Conservation (phyloP, 768 basidiomycete species). For the Rhodotorula sphaerocarpa region DNA sequence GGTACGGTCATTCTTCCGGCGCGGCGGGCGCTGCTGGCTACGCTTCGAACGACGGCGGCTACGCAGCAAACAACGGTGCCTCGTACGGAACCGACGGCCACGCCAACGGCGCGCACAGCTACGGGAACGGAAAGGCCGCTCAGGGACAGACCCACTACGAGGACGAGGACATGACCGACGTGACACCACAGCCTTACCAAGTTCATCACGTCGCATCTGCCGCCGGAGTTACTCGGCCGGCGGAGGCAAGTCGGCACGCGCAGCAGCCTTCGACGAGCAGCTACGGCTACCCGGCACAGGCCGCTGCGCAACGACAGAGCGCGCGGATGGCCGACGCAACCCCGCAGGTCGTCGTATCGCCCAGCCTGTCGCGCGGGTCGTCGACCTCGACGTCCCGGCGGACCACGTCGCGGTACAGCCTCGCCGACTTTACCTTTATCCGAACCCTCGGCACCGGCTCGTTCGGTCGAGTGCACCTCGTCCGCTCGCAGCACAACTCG, state of each 20-base stretch:
- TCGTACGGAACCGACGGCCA: slow-evolving; percentile 24
- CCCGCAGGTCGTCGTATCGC: slow-evolving; percentile 29
- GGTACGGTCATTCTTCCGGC: not conserved
- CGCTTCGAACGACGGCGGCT: not conserved
- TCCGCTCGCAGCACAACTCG: slow-evolving; percentile 51
- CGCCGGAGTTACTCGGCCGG: slow-evolving; percentile 3
- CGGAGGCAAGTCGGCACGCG: not conserved
- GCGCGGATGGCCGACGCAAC: slow-evolving; percentile 9
- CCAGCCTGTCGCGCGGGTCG: slow-evolving; percentile 34
- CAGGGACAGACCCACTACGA: slow-evolving; percentile 11
- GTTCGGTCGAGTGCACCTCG: slow-evolving; percentile 86
- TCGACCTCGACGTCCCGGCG: slow-evolving; percentile 29
- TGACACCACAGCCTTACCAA: not conserved
- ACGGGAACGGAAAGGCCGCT: no score
- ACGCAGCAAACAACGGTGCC: slow-evolving; percentile 1
- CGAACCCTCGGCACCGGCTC: slow-evolving; percentile 70
- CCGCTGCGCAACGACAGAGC: slow-evolving; percentile 9
- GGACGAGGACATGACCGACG: slow-evolving; percentile 17
- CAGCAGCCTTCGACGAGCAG: not conserved
- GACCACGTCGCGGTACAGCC: slow-evolving; percentile 38
- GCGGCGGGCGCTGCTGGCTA: not conserved
- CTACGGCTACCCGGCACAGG: slow-evolving; percentile 3
- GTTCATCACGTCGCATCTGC: not conserved
- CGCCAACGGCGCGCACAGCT: no score
- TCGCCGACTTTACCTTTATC: slow-evolving; percentile 39